Percentiles rank a stretch among this genome's conserved stretches.
These are phyloP conservation scores for Xerocomellus dryophilus DNA, from an alignment of 768 basidiomycete genomes.

Conservation along the genomic window DNA sequence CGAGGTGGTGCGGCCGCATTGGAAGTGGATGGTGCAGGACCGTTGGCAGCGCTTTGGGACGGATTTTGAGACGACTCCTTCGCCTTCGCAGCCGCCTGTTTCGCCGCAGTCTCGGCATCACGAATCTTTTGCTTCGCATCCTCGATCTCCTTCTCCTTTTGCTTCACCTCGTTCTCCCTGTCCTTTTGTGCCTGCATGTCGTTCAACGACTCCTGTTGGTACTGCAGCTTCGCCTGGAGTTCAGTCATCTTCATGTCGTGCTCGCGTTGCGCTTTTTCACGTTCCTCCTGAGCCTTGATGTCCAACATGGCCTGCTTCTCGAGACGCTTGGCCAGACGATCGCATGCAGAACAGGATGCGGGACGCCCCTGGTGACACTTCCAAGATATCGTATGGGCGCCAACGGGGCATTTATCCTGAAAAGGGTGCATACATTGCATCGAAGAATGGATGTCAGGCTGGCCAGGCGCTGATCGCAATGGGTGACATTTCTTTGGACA, in stretches of 20 bases:
- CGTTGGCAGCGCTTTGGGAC: neutral
- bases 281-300: slow-evolving; percentile 40
- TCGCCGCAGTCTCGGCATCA: slow-evolving; percentile 12
- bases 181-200: slow-evolving; percentile 43
- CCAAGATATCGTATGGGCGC: slow-evolving; percentile 43
- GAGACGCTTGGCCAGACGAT: slow-evolving; percentile 38
- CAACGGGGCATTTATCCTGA: slow-evolving; percentile 38
- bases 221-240: slow-evolving; percentile 41
- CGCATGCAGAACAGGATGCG: slow-evolving; percentile 44
- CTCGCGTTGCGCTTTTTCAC: slow-evolving; percentile 43
- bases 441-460: slow-evolving; percentile 17
- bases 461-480: slow-evolving; percentile 44
- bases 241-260: slow-evolving; percentile 43
- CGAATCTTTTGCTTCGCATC: slow-evolving; percentile 24
- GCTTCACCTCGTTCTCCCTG: slow-evolving; percentile 38
- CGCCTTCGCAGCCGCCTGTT: slow-evolving; percentile 8
- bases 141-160: slow-evolving; percentile 47
- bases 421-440: slow-evolving; percentile 44
- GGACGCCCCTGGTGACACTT: slow-evolving; percentile 44
- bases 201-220: slow-evolving; percentile 27
- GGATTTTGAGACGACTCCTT: neutral
- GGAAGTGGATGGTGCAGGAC: slow-evolving; percentile 2
- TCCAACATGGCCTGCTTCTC: slow-evolving; percentile 42
- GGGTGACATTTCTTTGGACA: slow-evolving; percentile 68
- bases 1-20: slow-evolving; percentile 6